Evolutionary conservation across 352 stramenopile species (phyloP), one percentile per base, ranked within the genome.

Genomic region (Hyaloperonospora arabidopsidis): DNA sequence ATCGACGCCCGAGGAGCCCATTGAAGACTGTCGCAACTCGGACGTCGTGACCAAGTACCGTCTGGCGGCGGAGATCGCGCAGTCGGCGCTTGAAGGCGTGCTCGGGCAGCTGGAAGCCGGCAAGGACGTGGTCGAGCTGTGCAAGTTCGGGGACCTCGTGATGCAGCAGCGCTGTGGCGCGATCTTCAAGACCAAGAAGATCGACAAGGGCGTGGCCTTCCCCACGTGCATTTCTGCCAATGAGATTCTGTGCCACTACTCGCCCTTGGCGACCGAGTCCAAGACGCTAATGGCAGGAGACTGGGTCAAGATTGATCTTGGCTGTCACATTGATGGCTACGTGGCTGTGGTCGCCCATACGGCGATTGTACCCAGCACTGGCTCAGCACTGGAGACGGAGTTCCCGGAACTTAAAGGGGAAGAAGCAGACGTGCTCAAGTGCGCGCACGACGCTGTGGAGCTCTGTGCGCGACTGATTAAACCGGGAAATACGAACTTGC

Each of bases 241-340:
- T 76, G 96, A 99, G 67, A 79, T 97, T 50, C 87, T 99, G 41
- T 99, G 96, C 79, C 98, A 99, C 79, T 96, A 90, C 75, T 98
- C 93, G 46, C 97, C 97, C 1, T 79, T 99, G 32, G 54, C 76
- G n/a, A 89, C 65, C 45, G 88, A 97, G 50, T 96, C 83, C 21
- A 45, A 86, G 38, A 59, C 38, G 29, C 59, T 94, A 22, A 73
- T 90, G 71, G 84, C 79, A 14, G 84, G 84, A 34, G 84, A 94
- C 70, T 92, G 82, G 82, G 84, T 94, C 60, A 94, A 94, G 70
- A 92, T 94, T 59, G 97, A 99, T 81, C 69, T 99, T 40, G 97
- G 97, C 49, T 98, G 95, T 72, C 97, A 99, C 84, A 97, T 99
- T 66, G 97, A 99, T 68, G 97, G 97, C 54, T 99, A 97, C 86